Conservation (phyloP, 805 yeast species). For the Cyberlindnera xishuangbannaensis region DNA sequence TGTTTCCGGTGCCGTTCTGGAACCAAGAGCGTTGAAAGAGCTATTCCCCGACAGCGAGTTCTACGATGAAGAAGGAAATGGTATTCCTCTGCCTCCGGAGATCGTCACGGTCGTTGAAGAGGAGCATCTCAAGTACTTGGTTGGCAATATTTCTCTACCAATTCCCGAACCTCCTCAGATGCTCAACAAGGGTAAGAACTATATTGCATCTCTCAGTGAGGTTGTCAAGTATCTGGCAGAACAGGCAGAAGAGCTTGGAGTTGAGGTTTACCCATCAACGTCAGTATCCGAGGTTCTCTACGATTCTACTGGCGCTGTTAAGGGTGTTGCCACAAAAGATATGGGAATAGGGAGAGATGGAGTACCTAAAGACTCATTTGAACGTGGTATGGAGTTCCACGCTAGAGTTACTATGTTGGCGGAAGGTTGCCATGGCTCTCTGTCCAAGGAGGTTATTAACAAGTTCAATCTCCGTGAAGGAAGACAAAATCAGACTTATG, state of each 20-base stretch:
- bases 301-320: slow-evolving; percentile 53
- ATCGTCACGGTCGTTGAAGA: slow-evolving; percentile 66
- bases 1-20: slow-evolving; percentile 90
- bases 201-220: slow-evolving; percentile 75
- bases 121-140: slow-evolving; percentile 69
- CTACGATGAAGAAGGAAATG: slow-evolving; percentile 43
- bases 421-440: slow-evolving; percentile 98
- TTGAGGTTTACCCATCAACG: slow-evolving; percentile 88
- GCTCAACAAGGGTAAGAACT: slow-evolving; percentile 75
- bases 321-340: slow-evolving; percentile 93
- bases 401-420: slow-evolving; percentile 86
- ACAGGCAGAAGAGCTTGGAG: slow-evolving; percentile 89
- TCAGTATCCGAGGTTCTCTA: slow-evolving; percentile 76
- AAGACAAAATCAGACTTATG: slow-evolving; percentile 80
- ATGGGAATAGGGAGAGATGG: slow-evolving; percentile 79
- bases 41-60: slow-evolving; percentile 65
- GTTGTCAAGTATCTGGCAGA: slow-evolving; percentile 80
- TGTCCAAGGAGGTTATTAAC: slow-evolving; percentile 69
- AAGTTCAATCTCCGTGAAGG: slow-evolving; percentile 63
- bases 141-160: slow-evolving; percentile 55
- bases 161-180: slow-evolving; percentile 93
- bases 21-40: slow-evolving; percentile 83
- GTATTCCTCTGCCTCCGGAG: slow-evolving; percentile 75
- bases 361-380: slow-evolving; percentile 74
- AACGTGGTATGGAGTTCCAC: slow-evolving; percentile 95